These are phyloP conservation scores for Paraphoma chrysanthemicola DNA, from an alignment of 2,329 filamentous ascomycete species.

Conservation along the genomic window DNA sequence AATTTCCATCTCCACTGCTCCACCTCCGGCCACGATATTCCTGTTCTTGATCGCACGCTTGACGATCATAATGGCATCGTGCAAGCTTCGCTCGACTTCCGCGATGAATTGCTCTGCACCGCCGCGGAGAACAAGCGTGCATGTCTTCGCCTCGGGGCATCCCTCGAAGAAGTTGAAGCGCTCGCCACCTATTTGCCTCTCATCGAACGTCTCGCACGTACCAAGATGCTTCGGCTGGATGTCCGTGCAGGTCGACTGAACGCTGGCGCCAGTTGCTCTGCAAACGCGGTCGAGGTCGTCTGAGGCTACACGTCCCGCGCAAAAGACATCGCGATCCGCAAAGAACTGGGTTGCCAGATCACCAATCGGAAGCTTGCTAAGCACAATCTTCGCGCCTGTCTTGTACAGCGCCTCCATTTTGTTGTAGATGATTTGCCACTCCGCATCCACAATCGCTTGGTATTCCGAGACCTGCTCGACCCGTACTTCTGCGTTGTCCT, in stretches of 20 bases:
- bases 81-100: constrained; percentile 94
- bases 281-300: constrained; percentile 97
- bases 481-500: constrained; percentile 97
- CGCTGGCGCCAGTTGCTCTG: constrained; percentile 88
- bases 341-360: constrained; percentile 98
- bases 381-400: constrained; percentile 95
- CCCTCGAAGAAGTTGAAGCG: constrained; percentile 99
- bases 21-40: constrained; percentile 92
- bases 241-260: constrained; percentile 96
- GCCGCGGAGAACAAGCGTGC: constrained; percentile 91
- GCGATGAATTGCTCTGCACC: constrained; percentile 99
- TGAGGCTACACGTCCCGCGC: constrained; percentile 86
- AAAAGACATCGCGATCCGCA: constrained; percentile 97
- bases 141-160: constrained; percentile 94
- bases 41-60: constrained; percentile 97
- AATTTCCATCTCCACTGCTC: constrained; percentile 95
- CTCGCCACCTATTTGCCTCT: constrained; percentile 96
- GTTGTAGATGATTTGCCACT: constrained; percentile 99
- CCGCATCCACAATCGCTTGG: constrained; percentile 97
- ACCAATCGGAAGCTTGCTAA: constrained; percentile 96
- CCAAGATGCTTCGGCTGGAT: constrained; percentile 89
- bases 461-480: constrained; percentile 99
- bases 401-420: constrained; percentile 95
- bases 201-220: constrained; percentile 88
- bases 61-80: constrained; percentile 99